These are phyloP conservation scores for Colletotrichum liriopes DNA, from an alignment of 2,329 filamentous ascomycete species.

Conservation along the genomic window DNA sequence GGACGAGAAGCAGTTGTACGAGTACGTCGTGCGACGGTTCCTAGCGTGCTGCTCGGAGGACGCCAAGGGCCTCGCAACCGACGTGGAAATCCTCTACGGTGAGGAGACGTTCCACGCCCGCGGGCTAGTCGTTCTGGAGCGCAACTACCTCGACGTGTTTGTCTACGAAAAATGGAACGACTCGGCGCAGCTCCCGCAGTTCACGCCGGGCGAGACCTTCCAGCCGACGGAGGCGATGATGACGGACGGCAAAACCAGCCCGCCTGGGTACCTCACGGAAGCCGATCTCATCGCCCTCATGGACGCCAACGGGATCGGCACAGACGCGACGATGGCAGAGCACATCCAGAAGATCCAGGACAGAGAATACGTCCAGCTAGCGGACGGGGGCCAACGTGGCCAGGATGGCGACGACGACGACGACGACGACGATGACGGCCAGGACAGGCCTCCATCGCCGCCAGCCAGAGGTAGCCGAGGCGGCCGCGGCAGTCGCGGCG, in stretches of 20 bases:
- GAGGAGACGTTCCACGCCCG: slow-evolving; percentile 86
- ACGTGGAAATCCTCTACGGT: slow-evolving; percentile 88
- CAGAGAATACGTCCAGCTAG: slow-evolving; percentile 85
- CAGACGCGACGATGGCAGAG: slow-evolving; percentile 98
- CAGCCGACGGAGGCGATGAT: slow-evolving; percentile 91
- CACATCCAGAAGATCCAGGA: slow-evolving; percentile 97
- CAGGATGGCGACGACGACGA: slow-evolving; percentile 58
- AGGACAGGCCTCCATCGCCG: slow-evolving; percentile 55
- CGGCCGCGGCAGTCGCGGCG: slow-evolving; percentile 59
- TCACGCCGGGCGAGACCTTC: slow-evolving; percentile 85
- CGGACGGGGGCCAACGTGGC: slow-evolving; percentile 58
- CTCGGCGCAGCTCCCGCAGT: slow-evolving; percentile 85
- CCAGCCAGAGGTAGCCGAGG: slow-evolving; percentile 59
- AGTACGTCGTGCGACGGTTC: slow-evolving; percentile 93
- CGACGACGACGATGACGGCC: slow-evolving; percentile 59
- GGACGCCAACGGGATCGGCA: slow-evolving; percentile 99
- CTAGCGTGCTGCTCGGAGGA: slow-evolving; percentile 97
- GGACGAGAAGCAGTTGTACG: slow-evolving; percentile 85
- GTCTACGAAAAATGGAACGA: slow-evolving; percentile 97
- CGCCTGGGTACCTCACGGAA: slow-evolving; percentile 92
- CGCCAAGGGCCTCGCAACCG: slow-evolving; percentile 87
- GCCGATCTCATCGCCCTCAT: slow-evolving; percentile 96
- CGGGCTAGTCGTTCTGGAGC: slow-evolving; percentile 86
- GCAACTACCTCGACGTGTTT: slow-evolving; percentile 96
- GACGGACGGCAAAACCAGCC: slow-evolving; percentile 88